Evolutionary conservation across 106 monocot species (phyloP).

Genomic region (Phalaenopsis equestris): DNA sequence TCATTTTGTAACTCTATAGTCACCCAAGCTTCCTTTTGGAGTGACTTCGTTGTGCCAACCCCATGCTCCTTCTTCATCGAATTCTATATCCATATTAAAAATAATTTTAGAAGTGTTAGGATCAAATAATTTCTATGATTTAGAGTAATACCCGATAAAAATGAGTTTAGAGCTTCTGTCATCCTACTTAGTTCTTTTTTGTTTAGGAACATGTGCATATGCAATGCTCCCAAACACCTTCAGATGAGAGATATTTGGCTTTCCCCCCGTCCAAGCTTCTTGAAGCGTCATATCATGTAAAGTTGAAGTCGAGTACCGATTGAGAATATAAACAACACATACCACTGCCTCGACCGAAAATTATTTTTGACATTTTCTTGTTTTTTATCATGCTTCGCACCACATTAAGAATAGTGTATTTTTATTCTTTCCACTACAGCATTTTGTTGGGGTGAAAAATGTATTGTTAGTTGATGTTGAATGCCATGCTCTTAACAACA

Average conservation of each 20-base stretch:
- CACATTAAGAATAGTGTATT: constrained; percentile 7
- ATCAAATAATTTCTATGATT: neutral
- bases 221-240: constrained; percentile 6
- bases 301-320: neutral
- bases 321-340: neutral
- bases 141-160: neutral
- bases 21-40: no score
- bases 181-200: constrained; percentile 2
- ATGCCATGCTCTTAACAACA: neutral
- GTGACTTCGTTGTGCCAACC: neutral
- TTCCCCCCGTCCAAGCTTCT: neutral
- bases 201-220: constrained; percentile 9
- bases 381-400: neutral
- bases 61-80: neutral
- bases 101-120: neutral
- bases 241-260: neutral
- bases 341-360: constrained; percentile 1
- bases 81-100: neutral
- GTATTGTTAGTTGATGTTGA: neutral
- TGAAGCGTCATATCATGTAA: neutral
- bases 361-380: neutral
- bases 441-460: neutral
- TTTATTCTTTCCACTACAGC: neutral
- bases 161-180: constrained; percentile 1
- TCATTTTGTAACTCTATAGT: no score